Base-by-base conservation (phyloP, 352 stramenopile species). In the Pseudoperonospora humuli region DNA sequence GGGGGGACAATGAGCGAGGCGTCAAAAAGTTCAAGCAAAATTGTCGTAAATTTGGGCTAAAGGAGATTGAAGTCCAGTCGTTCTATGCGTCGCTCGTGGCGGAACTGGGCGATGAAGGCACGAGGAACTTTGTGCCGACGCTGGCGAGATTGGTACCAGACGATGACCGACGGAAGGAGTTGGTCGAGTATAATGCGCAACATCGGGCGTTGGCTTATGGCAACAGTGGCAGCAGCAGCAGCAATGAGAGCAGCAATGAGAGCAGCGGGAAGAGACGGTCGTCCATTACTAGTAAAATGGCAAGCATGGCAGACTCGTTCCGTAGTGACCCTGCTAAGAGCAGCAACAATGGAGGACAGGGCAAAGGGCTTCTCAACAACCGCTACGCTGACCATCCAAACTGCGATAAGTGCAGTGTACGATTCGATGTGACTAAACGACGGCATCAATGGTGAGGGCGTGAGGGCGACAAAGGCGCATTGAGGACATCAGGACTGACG, bases 21-120 rank as follows among this genome's bases (percentile, higher is more conserved):
- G 74, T 83, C 6, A 72, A 75, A 45, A 40, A 57, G 5, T 86
- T 86, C 44, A 83, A 83, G 53, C 55, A 75, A 42, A 83, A 85
- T 49, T 85, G 73, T 63, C 56, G 63, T 3, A 29, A 39, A 29
- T 85, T 67, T 39, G 73, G 73, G 0, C 55, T 82, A 3, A 62
- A 73, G 20, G 54, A 83, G 43, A 79, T 85, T 21, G 61, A 74
- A 23, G 67, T 79, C 3, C 43, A 75, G 27, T 32, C 45, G 0
- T 85, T 85, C 24, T 75, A 85, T 51, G 46, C 59, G 5, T 79
- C 62, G 14, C 50, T 85, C 20, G 68, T 81, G 19, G 32, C 39
- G 0, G 66, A 83, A 15, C 33, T 85, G n/a, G 73, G 73, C 1
- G 40, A 33, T 0, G 57, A 79, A 20, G 54, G 50, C n/a, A 65